Evolutionary conservation across 2,329 filamentous ascomycete genomes (phyloP).

Genomic region (Orbilia oligospora): DNA sequence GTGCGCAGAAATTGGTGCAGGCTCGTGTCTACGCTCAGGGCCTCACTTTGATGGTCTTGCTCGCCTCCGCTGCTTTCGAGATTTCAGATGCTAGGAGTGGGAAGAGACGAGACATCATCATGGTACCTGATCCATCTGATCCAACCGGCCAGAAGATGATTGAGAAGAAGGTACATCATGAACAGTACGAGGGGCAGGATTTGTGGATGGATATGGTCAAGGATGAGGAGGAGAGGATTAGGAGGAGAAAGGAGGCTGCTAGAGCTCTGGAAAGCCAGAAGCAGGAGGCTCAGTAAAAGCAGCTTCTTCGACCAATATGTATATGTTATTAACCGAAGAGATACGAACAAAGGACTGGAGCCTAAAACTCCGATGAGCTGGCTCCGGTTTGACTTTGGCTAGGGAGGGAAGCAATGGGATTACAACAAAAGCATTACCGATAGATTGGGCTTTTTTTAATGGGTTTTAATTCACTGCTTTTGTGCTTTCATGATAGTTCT

Average conservation of each 20-base stretch:
- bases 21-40: constrained; percentile 95
- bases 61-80: constrained; percentile 87
- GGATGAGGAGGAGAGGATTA: constrained; percentile 62
- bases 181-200: constrained; percentile 89
- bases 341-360: constrained; percentile 11
- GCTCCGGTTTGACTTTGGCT: constrained; percentile 20
- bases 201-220: constrained; percentile 77
- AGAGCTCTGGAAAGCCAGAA: constrained; percentile 22
- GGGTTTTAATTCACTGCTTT: neutral
- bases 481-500: neutral
- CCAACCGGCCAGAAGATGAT: constrained; percentile 78
- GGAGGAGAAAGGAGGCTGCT: constrained; percentile 57
- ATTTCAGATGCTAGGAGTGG: constrained; percentile 82
- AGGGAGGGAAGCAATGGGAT: neutral
- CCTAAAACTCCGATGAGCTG: constrained; percentile 36
- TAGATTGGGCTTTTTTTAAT: constrained; percentile 15
- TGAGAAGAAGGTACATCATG: constrained; percentile 89
- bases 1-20: constrained; percentile 90
- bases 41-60: constrained; percentile 84
- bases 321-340: neutral
- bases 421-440: constrained; percentile 15
- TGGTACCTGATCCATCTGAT: constrained; percentile 83
- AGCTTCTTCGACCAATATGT: neutral
- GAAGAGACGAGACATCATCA: constrained; percentile 83
- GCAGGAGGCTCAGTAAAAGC: constrained; percentile 19